Percentiles rank a stretch among this genome's conserved stretches.
Conservation (phyloP, 139 green algal species). For the Ostreobium quekettii region DNA sequence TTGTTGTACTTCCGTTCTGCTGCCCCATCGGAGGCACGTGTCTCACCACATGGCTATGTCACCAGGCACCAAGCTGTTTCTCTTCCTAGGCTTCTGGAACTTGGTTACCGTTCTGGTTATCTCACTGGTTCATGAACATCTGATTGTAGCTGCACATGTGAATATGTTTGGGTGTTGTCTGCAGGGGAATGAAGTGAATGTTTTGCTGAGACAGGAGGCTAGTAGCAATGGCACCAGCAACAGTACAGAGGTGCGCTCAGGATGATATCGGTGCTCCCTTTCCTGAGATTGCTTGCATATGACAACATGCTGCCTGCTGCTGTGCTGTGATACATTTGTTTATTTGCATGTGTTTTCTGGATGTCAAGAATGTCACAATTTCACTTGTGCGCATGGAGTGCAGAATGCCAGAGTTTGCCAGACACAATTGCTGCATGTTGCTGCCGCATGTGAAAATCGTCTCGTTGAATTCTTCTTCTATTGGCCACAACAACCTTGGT, state of each 20-base stretch:
- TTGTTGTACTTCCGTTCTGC: too few relatives aligned
- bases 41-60: too few relatives aligned
- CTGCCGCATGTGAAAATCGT: not conserved
- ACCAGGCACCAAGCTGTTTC: not conserved
- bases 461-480: not conserved
- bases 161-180: not conserved
- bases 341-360: too few relatives aligned
- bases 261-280: not conserved
- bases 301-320: too few relatives aligned
- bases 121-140: not conserved
- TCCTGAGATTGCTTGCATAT: too few relatives aligned
- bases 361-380: not conserved
- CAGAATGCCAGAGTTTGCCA: not conserved
- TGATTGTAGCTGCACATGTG: not conserved
- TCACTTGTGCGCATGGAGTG: not conserved
- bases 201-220: not conserved
- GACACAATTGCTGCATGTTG: not conserved
- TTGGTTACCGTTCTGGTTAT: not conserved
- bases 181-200: not conserved
- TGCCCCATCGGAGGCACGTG: too few relatives aligned
- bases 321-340: too few relatives aligned
- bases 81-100: not conserved
- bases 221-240: not conserved
- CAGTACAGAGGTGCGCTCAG: not conserved
- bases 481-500: not conserved